These are phyloP conservation scores for Flagelloscypha sp. DNA, from an alignment of 768 basidiomycete species.

Conservation along the genomic window DNA sequence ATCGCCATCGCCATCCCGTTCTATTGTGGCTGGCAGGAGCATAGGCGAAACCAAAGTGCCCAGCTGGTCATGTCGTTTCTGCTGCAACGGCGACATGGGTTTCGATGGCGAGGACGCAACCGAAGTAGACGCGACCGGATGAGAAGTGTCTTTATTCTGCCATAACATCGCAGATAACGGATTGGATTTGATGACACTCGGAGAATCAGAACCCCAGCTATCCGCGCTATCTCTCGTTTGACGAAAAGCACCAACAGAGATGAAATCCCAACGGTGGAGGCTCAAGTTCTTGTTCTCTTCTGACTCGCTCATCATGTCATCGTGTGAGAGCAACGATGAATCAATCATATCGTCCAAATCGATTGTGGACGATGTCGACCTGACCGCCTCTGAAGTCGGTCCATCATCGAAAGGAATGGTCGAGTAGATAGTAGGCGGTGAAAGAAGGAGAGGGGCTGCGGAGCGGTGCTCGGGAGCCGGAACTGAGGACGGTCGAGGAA, in stretches of 20 bases:
- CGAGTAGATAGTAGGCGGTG: no score
- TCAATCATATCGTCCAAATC: conserved; percentile 18
- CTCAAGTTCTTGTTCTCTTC: conserved; percentile 26
- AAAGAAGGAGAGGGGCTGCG: no score
- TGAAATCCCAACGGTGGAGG: conserved; percentile 64
- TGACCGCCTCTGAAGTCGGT: no score
- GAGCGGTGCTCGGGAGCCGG: no score
- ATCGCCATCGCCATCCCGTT: conserved; percentile 44
- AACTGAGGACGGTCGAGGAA: no score
- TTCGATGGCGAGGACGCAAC: no score
- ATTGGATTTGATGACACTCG: conserved; percentile 44
- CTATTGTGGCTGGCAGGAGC: conserved; percentile 39
- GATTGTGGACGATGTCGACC: conserved; percentile 17
- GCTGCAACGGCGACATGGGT: conserved; percentile 16
- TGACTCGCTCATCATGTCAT: conserved; percentile 23
- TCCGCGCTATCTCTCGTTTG: conserved; percentile 34
- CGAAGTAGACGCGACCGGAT: no score
- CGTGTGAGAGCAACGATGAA: conserved; percentile 15
- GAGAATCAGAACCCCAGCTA: conserved; percentile 30
- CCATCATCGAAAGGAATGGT: no score
- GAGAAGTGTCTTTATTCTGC: conserved; percentile 31
- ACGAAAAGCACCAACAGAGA: conserved; percentile 67
- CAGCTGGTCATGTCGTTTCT: conserved; percentile 18
- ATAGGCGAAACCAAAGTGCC: conserved; percentile 42
- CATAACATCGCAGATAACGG: conserved; percentile 52